Conservation (phyloP, 192 early-diverging fungal genomes). For the Backusella sp. region DNA sequence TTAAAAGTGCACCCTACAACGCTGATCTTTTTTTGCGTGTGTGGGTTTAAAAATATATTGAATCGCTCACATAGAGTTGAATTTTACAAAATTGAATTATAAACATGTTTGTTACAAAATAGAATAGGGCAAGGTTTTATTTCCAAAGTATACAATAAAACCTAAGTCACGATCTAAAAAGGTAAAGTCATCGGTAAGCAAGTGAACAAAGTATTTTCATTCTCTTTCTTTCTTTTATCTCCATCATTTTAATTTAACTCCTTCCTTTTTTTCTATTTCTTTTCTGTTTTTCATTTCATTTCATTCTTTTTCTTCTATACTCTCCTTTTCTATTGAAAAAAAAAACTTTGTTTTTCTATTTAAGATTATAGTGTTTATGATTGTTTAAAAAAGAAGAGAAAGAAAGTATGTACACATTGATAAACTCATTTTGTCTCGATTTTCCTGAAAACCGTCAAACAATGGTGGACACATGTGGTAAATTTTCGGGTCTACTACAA, state of each 20-base stretch:
- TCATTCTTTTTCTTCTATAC: background rate
- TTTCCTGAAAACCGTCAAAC: constrained; percentile 17
- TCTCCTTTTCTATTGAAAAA: background rate
- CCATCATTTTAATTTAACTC: constrained; percentile 1
- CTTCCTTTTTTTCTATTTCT: constrained; percentile 11
- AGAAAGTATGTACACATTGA: constrained; percentile 11
- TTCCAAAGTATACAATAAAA: background rate
- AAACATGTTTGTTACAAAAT: background rate
- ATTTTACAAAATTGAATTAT: background rate
- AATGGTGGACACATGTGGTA: background rate
- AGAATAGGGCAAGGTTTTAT: background rate
- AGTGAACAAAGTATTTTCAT: background rate
- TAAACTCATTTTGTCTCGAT: constrained; percentile 14
- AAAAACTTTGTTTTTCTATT: background rate
- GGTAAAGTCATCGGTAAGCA: background rate
- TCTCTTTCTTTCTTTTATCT: background rate
- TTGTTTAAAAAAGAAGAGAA: background rate
- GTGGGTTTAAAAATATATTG: no score
- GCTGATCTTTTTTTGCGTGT: no score
- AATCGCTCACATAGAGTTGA: no score
- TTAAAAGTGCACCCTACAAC: no score
- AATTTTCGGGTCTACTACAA: background rate
- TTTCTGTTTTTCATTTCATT: background rate
- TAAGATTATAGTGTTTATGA: background rate
- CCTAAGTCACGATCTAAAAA: background rate